phyloP scores from a whole-genome alignment of 192 early-diverging fungal species.

The Gryganskiella cystojenkinii region DNA sequence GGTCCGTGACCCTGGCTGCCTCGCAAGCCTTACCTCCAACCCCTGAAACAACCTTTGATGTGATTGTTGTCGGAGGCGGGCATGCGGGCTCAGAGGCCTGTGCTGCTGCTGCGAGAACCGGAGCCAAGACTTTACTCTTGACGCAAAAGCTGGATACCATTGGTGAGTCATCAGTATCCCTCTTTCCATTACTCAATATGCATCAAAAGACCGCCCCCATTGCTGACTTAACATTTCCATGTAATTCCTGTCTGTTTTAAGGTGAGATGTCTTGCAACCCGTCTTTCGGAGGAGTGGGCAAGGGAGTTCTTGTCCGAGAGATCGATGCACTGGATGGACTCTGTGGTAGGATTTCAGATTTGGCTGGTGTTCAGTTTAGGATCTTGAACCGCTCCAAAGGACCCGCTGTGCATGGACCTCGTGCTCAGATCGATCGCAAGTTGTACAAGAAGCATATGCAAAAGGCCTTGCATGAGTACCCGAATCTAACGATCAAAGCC shows the following conservation, averaged over 20 bases:
- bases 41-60: conserved; percentile 64
- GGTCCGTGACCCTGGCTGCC: conserved; percentile 47
- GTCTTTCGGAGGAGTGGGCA: conserved; percentile 87
- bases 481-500: conserved; percentile 73
- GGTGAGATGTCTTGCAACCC: conserved; percentile 92
- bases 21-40: conserved; percentile 36
- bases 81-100: conserved; percentile 88
- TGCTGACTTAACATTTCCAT: not conserved
- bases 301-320: conserved; percentile 83
- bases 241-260: conserved; percentile 10
- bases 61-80: conserved; percentile 86
- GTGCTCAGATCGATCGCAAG: conserved; percentile 84
- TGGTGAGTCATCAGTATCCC: conserved; percentile 51
- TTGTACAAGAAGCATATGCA: conserved; percentile 84
- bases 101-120: conserved; percentile 79
- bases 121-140: conserved; percentile 76
- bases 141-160: conserved; percentile 83
- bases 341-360: conserved; percentile 82
- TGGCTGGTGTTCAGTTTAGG: conserved; percentile 85
- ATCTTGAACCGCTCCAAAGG: conserved; percentile 85
- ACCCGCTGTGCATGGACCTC: conserved; percentile 84
- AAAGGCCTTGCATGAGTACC: conserved; percentile 66
- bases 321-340: conserved; percentile 87
- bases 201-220: not conserved
- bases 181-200: not conserved